These are phyloP conservation scores for Pulveroboletus sp. DNA, from an alignment of 768 basidiomycete species.

Conservation along the genomic window DNA sequence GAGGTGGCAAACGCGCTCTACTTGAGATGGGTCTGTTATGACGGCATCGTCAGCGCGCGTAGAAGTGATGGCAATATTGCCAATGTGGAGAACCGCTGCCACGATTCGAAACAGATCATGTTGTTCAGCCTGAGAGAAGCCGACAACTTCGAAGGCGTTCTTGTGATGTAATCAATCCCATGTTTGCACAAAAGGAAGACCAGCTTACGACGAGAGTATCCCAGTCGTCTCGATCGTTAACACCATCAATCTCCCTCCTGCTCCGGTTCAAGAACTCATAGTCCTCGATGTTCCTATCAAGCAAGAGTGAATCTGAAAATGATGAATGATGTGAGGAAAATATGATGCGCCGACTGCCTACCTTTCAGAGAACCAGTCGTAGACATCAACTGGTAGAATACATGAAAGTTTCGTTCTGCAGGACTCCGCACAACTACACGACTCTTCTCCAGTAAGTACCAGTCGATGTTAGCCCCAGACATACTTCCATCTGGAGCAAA, in stretches of 20 bases:
- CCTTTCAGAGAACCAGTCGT: conserved; percentile 72
- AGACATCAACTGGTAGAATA: conserved; percentile 92
- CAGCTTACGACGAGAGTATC: conserved; percentile 58
- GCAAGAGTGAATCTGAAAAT: conserved; percentile 61
- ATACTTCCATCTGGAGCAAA: conserved; percentile 94
- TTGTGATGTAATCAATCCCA: conserved; percentile 26
- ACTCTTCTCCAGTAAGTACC: conserved; percentile 98
- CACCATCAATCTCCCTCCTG: conserved; percentile 88
- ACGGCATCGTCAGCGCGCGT: conserved; percentile 77
- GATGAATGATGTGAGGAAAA: conserved; percentile 7
- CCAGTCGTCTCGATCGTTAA: conserved; percentile 93
- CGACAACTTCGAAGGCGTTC: conserved; percentile 86
- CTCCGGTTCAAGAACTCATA: conserved; percentile 93
- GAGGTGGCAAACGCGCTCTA: conserved; percentile 86
- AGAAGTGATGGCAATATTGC: conserved; percentile 83
- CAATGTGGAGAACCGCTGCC: conserved; percentile 92
- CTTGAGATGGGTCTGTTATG: conserved; percentile 80
- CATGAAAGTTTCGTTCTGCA: conserved; percentile 92
- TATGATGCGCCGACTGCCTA: conserved; percentile 29
- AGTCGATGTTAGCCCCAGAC: conserved; percentile 96
- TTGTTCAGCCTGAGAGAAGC: conserved; percentile 82
- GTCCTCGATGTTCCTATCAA: conserved; percentile 71
- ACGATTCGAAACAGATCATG: conserved; percentile 91
- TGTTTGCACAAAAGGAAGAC: neutral
- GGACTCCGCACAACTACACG: conserved; percentile 85